Evolutionary conservation across 1,284 basidiomycete species (phyloP), one percentile per base, ranked within the genome.

Genomic region (Flammula alnicola): DNA sequence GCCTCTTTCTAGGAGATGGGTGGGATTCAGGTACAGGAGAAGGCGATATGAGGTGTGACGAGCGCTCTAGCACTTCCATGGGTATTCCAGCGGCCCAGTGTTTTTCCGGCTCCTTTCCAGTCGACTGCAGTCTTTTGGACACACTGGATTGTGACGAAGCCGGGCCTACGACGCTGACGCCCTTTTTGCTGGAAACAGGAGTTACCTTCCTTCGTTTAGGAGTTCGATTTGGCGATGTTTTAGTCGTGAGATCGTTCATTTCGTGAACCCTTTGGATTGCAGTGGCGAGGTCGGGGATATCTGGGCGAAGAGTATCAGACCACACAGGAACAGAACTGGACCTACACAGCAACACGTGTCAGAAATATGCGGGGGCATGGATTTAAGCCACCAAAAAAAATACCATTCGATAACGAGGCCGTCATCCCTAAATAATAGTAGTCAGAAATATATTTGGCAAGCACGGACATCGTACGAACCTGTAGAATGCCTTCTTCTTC

Each of bases 361-460:
- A 48, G 38, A 12, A 22, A 33, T n/a, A n/a, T 14, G 10, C 19
- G 11, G 14, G 3, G 17, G 16, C 8, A 2, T 11, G 12, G 14
- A 19, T 8, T 5, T 12, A 5, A 10, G 5, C 10, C 19, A n/a
- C 23, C 4, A 37, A 29, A 23, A 29, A 11, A 9, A 22, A 25
- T 49, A 58, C 56, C 66, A 68, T 54, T 68, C 66, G 14, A 68
- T 64, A 3, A 65, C 65, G 42, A 68, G 60, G 2, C 65, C 66
- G 38, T 68, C 66, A 26, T 66, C 66, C 39, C 66, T 67, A 25
- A 37, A 49, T 22, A 45, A 46, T 2, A 19, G 32, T 42, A n/a
- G 32, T 31, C 5, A 38, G 19, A 29, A 16, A 40, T 23, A n/a
- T n/a, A n/a, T n/a, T n/a, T 6, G 25, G 19, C 29, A 20, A 17